Conservation (phyloP, 768 basidiomycete genomes). For the Amanita inopinata region DNA sequence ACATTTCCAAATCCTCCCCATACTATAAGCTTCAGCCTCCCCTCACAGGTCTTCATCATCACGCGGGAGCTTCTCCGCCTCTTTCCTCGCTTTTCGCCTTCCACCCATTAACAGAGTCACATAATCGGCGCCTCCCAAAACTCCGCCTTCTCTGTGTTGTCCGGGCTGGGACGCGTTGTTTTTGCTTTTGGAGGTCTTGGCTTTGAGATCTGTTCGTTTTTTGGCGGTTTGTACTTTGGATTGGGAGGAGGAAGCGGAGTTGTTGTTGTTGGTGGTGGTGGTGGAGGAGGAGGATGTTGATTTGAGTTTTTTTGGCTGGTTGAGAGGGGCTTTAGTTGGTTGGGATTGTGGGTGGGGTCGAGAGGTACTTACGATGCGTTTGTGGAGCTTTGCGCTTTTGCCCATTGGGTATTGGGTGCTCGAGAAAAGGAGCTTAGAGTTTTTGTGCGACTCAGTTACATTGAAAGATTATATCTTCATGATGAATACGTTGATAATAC, state of each 20-base stretch:
- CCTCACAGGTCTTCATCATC: slow-evolving; percentile 10
- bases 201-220: slow-evolving; percentile 42
- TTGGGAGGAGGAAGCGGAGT: slow-evolving; percentile 18
- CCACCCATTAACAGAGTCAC: slow-evolving; percentile 63
- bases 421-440: neutral
- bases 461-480: too few relatives aligned
- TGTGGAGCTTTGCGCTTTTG: slow-evolving; percentile 57
- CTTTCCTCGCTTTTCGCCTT: slow-evolving; percentile 54
- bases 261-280: slow-evolving; percentile 11
- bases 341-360: neutral
- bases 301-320: slow-evolving; percentile 30
- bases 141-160: slow-evolving; percentile 25
- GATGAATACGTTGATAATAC: too few relatives aligned
- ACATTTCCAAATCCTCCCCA: too few relatives aligned
- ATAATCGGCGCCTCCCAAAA: slow-evolving; percentile 72
- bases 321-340: slow-evolving; percentile 6
- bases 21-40: too few relatives aligned
- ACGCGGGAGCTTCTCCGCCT: slow-evolving; percentile 51
- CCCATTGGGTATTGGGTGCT: slow-evolving; percentile 33
- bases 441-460: too few relatives aligned
- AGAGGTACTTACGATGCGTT: slow-evolving; percentile 36
- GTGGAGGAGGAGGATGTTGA: slow-evolving; percentile 15
- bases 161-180: slow-evolving; percentile 12
- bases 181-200: slow-evolving; percentile 22
- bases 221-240: slow-evolving; percentile 32